Evolutionary conservation across 2,329 filamentous ascomycete species (phyloP).

Genomic region (Ophiostoma triangulosporum): DNA sequence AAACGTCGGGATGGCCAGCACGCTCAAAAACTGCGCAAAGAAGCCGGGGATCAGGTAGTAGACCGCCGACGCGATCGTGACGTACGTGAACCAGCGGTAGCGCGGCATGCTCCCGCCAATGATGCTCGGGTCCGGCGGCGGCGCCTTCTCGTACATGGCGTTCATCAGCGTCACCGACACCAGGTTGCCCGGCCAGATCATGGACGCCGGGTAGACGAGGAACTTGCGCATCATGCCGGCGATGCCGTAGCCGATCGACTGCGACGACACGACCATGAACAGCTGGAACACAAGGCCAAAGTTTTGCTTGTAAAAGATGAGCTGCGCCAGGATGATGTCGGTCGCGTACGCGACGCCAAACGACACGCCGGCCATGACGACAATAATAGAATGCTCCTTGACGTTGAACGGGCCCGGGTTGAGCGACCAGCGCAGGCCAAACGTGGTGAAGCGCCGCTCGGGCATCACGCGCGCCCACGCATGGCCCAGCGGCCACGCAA

Average conservation of each 20-base stretch:
- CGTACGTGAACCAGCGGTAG: slow-evolving; percentile 32
- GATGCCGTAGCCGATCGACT: slow-evolving; percentile 56
- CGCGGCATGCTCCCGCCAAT: slow-evolving; percentile 53
- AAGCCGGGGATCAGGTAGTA: slow-evolving; percentile 43
- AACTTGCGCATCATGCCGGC: slow-evolving; percentile 55
- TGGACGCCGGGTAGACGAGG: slow-evolving; percentile 50
- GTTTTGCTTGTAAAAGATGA: slow-evolving; percentile 57
- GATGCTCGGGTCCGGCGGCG: slow-evolving; percentile 34
- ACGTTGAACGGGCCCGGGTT: slow-evolving; percentile 58
- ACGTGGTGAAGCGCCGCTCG: slow-evolving; percentile 31
- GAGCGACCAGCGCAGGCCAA: slow-evolving; percentile 42
- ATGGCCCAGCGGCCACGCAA: slow-evolving; percentile 50
- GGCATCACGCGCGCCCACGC: slow-evolving; percentile 46
- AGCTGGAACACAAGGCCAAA: slow-evolving; percentile 55
- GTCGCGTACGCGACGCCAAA: slow-evolving; percentile 60
- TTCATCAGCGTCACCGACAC: slow-evolving; percentile 56
- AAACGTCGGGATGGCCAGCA: slow-evolving; percentile 34
- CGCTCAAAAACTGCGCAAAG: slow-evolving; percentile 34
- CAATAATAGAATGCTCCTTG: slow-evolving; percentile 56
- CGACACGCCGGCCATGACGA: slow-evolving; percentile 58
- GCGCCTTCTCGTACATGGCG: slow-evolving; percentile 53
- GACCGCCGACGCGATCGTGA: slow-evolving; percentile 28
- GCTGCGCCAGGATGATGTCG: slow-evolving; percentile 58
- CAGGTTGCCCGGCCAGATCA: slow-evolving; percentile 62
- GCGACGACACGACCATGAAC: slow-evolving; percentile 52